Base-by-base conservation (phyloP, 1,139 yeast species). In the Lodderomyces parapsilosis region DNA sequence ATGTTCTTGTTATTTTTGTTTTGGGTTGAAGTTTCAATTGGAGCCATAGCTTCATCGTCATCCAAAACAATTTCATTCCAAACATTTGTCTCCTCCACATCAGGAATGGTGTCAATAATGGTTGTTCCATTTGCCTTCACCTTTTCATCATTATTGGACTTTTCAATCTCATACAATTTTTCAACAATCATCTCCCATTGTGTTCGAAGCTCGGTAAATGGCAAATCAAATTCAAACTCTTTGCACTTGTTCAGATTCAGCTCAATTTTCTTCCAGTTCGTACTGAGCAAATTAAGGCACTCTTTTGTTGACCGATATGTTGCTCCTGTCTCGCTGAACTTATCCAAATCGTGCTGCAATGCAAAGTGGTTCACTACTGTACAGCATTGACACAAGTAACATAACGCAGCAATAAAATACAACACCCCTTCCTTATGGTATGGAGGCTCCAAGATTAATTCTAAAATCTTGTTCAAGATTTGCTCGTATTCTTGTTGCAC, bases 361-460 rank as follows among this genome's bases (percentile, higher is more conserved):
- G 35, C 34, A 34, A 30, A 49, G 6, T 36, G 43, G 13, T 51
- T 46, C 1, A 50, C 52, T 18, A 59, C 45, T 14, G 49, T 31
- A 8, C 47, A 44, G 28, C 53, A 56, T 31, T 55, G 56, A 38
- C 48, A 49, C 14, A 71, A 48, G 38, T 55, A 49, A 45, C 74
- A 64, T 18, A 69, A 47, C 6, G 62, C 62, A 44, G 59, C 45
- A 20, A 73, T 51, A 46, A 62, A 72, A 44, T 68, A 65, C 38
- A 68, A 62, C 0, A 62, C 58, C 0, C 81, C 81, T 40, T 76
- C 76, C 8, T 56, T 58, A 46, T 64, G 65, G 51, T 65, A 76
- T 0, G 81, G 81, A 1, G 74, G 75, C 43, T 64, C 68, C 33
- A 76, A 59, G 27, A 75, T 49, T 39, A 75, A 51, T 36, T 71